phyloP scores from a whole-genome alignment of 441 rosid species.

The Arabidopsis lyrata region DNA sequence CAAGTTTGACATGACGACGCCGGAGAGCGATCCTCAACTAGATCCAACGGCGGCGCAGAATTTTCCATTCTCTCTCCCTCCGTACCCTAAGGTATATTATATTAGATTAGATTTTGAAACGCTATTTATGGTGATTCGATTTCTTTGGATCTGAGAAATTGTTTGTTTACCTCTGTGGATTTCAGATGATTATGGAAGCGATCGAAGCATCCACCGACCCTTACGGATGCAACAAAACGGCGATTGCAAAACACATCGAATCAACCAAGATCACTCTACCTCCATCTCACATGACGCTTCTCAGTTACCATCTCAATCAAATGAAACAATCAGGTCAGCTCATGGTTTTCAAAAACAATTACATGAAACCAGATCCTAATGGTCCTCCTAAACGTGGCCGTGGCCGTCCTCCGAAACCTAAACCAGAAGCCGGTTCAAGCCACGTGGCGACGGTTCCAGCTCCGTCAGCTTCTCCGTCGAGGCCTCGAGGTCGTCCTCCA shows the following conservation, averaged over 20 bases:
- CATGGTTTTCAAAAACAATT: slow-evolving; percentile 63
- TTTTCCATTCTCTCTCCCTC: slow-evolving; percentile 28
- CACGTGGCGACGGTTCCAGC: slow-evolving; percentile 40
- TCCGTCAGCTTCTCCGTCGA: slow-evolving; percentile 42
- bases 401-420: slow-evolving; percentile 82
- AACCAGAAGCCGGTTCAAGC: slow-evolving; percentile 39
- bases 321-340: slow-evolving; percentile 72
- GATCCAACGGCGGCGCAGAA: slow-evolving; percentile 3
- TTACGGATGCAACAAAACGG: slow-evolving; percentile 61
- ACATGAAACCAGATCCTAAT: slow-evolving; percentile 66
- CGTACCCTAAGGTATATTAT: slow-evolving; percentile 42
- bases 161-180: neutral
- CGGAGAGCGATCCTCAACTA: slow-evolving; percentile 35
- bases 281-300: slow-evolving; percentile 60
- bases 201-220: slow-evolving; percentile 61
- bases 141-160: neutral
- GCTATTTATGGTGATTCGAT: neutral
- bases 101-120: neutral
- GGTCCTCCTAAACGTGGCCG: slow-evolving; percentile 83
- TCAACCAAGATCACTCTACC: slow-evolving; percentile 58
- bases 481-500: slow-evolving; percentile 82
- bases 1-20: slow-evolving; percentile 37
- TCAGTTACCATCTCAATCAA: slow-evolving; percentile 63
- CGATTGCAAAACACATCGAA: slow-evolving; percentile 68
- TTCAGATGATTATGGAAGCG: slow-evolving; percentile 76